Evolutionary conservation across 805 yeast species (phyloP), one percentile per base, ranked within the genome.

Genomic region (Candida insectalens): DNA sequence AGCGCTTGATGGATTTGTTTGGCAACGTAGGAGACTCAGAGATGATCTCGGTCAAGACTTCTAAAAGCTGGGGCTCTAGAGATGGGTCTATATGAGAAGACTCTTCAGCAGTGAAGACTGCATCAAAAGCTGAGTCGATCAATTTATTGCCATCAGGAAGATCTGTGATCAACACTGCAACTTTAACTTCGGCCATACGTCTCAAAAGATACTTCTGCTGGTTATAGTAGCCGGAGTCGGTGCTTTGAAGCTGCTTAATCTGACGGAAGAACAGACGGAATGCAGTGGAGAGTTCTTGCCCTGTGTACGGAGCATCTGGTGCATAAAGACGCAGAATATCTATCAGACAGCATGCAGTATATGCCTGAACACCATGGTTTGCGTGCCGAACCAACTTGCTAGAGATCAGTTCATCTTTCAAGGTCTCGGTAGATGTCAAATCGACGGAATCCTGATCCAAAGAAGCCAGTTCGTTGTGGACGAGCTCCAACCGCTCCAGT

Each of bases 231-330:
- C 83, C 72, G 14, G 74, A 76, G 36, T 76, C 76, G 5, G 60
- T 44, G 22, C 61, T 50, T 4, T 63, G 50, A 27, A 84, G 54
- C 30, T 63, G 66, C 35, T 64, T 64, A 42, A 88, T 71, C 49
- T 82, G 87, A 19, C 58, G 52, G 39, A 80, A 66, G 46, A 85
- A 73, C 6, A 83, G 62, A 42, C 67, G 71, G 59, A 87, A 84
- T 14, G 84, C 69, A 4, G 64, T 76, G 1, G 74, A 61, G 25
- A 87, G 61, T 43, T 80, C 77, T 2, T 60, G 41, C 17, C 76
- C 74, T 2, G 81, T 73, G 54, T 69, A 87, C 4, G 96, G 96
- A 5, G 95, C 94, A 50, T 87, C 83, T 0, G 96, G 96, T 1
- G 95, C 96, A 47, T 68, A 79, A 12, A 88, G 53, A 37, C 95